These are phyloP conservation scores for Ambrosiella beaveri DNA, from an alignment of 2,329 filamentous ascomycete genomes.

Conservation along the genomic window DNA sequence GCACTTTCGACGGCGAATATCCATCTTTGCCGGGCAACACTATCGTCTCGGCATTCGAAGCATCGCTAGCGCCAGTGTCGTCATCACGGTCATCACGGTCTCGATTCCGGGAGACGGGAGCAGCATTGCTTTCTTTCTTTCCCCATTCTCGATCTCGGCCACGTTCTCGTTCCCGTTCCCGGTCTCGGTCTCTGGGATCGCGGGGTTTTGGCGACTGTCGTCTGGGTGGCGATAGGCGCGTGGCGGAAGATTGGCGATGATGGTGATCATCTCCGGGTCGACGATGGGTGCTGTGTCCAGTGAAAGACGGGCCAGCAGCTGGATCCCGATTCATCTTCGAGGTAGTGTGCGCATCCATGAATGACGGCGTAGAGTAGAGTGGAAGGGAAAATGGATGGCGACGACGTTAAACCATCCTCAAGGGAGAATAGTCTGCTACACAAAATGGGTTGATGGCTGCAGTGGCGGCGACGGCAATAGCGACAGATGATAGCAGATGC, in stretches of 20 bases:
- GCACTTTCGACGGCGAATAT: slow-evolving; percentile 43
- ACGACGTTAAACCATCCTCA: slow-evolving; percentile 11
- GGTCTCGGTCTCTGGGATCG: slow-evolving; percentile 2
- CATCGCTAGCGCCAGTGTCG: slow-evolving; percentile 26
- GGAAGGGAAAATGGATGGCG: not conserved
- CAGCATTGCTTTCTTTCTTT: not conserved
- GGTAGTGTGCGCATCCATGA: slow-evolving; percentile 10
- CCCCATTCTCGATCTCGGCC: slow-evolving; percentile 3
- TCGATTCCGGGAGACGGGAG: slow-evolving; percentile 1
- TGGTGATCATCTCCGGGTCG: slow-evolving; percentile 5
- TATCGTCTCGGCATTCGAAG: slow-evolving; percentile 57
- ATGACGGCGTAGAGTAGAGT: slow-evolving; percentile 4
- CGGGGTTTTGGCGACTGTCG: slow-evolving; percentile 2
- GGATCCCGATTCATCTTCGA: slow-evolving; percentile 10
- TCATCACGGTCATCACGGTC: slow-evolving; percentile 19
- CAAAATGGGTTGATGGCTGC: not conserved
- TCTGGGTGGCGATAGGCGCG: slow-evolving; percentile 1
- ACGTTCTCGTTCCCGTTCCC: slow-evolving; percentile 8
- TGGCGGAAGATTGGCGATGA: not conserved
- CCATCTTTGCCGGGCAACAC: slow-evolving; percentile 49
- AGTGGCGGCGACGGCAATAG: not conserved
- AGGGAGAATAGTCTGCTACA: not conserved
- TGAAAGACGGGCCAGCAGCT: slow-evolving; percentile 2
- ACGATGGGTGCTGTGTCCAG: not conserved
- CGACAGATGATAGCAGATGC: not conserved